Evolutionary conservation across 768 basidiomycete species (phyloP).

Genomic region (Termitomyces eurrhizus): DNA sequence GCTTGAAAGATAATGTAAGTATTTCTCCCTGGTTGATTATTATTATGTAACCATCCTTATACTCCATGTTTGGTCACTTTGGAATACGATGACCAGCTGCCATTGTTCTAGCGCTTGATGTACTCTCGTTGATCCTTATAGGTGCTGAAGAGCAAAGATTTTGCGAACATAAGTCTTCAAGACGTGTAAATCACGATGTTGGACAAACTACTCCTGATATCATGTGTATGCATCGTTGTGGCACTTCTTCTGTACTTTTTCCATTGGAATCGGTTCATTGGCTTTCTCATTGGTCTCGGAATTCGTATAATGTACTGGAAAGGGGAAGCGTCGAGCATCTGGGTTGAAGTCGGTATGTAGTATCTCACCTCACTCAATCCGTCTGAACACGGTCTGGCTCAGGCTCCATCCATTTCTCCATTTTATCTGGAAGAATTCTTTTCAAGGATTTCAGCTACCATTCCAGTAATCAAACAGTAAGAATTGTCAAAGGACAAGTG

Average conservation of each 20-base stretch:
- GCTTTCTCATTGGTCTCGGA: slow-evolving; percentile 56
- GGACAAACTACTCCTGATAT: slow-evolving; percentile 54
- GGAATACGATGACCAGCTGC: neutral
- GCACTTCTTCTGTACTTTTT: slow-evolving; percentile 74
- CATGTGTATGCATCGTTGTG: slow-evolving; percentile 54
- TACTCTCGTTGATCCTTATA: neutral
- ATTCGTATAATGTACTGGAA: slow-evolving; percentile 80
- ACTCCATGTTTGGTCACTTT: neutral
- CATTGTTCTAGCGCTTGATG: neutral
- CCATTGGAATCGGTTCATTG: slow-evolving; percentile 88
- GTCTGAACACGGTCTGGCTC: neutral
- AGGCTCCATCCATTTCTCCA: slow-evolving; percentile 92
- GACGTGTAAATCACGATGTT: slow-evolving; percentile 39
- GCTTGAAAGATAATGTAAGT: too few relatives aligned
- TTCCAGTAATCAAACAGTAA: slow-evolving; percentile 88
- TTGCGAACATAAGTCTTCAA: neutral
- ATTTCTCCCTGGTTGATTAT: neutral
- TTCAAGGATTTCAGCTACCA: slow-evolving; percentile 88
- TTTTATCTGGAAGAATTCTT: slow-evolving; percentile 82
- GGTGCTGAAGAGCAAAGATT: neutral
- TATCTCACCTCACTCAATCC: neutral
- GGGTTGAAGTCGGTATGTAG: slow-evolving; percentile 74
- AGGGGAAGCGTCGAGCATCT: slow-evolving; percentile 67
- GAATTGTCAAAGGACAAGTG: slow-evolving; percentile 78
- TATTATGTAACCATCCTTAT: neutral